Evolutionary conservation across 306 rosid genomes (phyloP).

Genomic region (Pueraria montana): DNA sequence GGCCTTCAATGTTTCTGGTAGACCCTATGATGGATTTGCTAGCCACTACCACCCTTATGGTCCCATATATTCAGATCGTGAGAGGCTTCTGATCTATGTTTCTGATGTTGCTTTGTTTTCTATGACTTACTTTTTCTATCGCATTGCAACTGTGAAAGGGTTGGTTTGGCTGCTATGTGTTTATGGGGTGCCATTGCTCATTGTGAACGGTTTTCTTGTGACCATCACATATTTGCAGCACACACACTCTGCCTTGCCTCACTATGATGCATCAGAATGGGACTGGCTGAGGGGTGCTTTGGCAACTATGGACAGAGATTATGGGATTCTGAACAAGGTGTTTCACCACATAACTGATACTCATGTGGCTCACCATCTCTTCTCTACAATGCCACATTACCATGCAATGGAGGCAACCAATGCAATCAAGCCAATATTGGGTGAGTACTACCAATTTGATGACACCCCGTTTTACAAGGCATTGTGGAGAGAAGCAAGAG

Average conservation of each 20-base stretch:
- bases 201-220: slow-evolving; percentile 77
- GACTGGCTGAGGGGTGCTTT: slow-evolving; percentile 87
- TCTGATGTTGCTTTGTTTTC: slow-evolving; percentile 61
- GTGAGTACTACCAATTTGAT: slow-evolving; percentile 67
- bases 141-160: slow-evolving; percentile 54
- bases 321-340: slow-evolving; percentile 68
- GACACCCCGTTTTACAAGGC: slow-evolving; percentile 76
- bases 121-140: slow-evolving; percentile 49
- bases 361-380: slow-evolving; percentile 77
- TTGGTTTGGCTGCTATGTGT: slow-evolving; percentile 57
- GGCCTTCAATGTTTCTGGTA: slow-evolving; percentile 70
- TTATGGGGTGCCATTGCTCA: slow-evolving; percentile 64
- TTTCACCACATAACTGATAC: slow-evolving; percentile 82
- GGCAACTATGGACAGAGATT: slow-evolving; percentile 80
- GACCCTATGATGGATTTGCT: slow-evolving; percentile 63
- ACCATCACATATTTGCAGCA: slow-evolving; percentile 77
- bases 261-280: slow-evolving; percentile 81
- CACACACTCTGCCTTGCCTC: slow-evolving; percentile 76
- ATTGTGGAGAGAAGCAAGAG: slow-evolving; percentile 85
- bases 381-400: slow-evolving; percentile 85
- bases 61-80: slow-evolving; percentile 67
- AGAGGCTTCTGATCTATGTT: slow-evolving; percentile 57
- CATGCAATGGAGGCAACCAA: slow-evolving; percentile 82
- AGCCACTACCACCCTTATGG: slow-evolving; percentile 78
- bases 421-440: slow-evolving; percentile 63